Base-by-base conservation (phyloP, 1,284 basidiomycete species). In the Ustilago shanxiensis region DNA sequence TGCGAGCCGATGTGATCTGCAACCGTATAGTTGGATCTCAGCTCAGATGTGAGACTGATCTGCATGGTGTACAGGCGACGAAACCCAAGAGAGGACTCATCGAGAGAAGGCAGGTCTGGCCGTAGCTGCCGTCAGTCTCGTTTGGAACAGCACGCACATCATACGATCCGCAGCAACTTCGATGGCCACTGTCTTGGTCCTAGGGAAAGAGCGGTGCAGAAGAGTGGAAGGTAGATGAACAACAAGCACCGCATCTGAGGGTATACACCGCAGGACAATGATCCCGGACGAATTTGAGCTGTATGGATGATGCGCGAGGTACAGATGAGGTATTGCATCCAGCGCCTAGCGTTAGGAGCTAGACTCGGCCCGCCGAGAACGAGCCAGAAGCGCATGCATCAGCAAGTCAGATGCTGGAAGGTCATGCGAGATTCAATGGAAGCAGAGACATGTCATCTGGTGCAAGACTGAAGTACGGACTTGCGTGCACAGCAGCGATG, bases 271-370 rank as follows among this genome's bases (percentile, higher is more conserved):
- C 22, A 26, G 47, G 47, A 28, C 47, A 16, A 49, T 26, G 16
- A n/a, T 49, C 3, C 9, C 11, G 24, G 24, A 26, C 10, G 47
- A 49, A 28, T 11, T 11, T 20, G 7, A 16, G 20, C 10, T 49
- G 22, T 10, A 18, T 22, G 20, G 10, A 20, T 8, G 24, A 7
- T 24, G 47, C 22, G 14, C 10, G n/a, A 28, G 18, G 31, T 49
- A 58, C 68, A 65, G 55, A 18, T 66, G 69, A 66, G 50, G 35
- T 72, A 31, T 62, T 72, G 63, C 69, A 72, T 55, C 44, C 60
- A 20, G 61, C 63, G 63, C 59, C 68, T 60, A 22, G 44, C 53
- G 18, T 39, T 7, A 47, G 26, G 44, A 35, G 11, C 2, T n/a
- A 10, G 37, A 39, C 16, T 39, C 24, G 24, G 49, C 24, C 39